phyloP scores from a whole-genome alignment of 2,329 filamentous ascomycete genomes.

The Apiospora malaysiana region DNA sequence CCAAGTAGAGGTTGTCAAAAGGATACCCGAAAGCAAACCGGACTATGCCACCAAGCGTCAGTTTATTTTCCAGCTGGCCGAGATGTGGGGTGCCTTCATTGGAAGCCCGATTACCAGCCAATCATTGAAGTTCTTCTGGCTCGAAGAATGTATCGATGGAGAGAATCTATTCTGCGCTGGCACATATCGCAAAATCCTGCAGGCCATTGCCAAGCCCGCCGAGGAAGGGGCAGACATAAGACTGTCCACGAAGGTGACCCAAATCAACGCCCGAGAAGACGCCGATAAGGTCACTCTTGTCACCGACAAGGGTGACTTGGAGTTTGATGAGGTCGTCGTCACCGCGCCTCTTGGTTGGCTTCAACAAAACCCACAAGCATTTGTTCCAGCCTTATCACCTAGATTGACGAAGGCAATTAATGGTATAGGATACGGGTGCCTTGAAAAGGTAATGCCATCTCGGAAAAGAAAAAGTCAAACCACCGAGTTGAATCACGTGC shows the following conservation, averaged over 20 bases:
- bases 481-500: not conserved
- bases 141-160: conserved; percentile 79
- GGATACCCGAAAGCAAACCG: conserved; percentile 52
- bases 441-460: conserved; percentile 67
- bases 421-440: conserved; percentile 71
- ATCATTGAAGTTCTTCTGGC: conserved; percentile 77
- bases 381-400: conserved; percentile 64
- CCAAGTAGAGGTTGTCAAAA: conserved; percentile 47
- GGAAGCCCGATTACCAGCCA: conserved; percentile 69
- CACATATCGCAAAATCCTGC: conserved; percentile 64
- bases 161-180: conserved; percentile 66
- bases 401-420: conserved; percentile 65
- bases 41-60: conserved; percentile 48
- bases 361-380: conserved; percentile 62
- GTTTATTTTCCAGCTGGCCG: conserved; percentile 58
- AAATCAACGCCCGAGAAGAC: conserved; percentile 44
- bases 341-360: conserved; percentile 74
- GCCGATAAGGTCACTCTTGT: conserved; percentile 49
- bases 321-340: conserved; percentile 72
- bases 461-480: conserved; percentile 39
- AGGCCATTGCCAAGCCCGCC: conserved; percentile 63
- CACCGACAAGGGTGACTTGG: conserved; percentile 49
- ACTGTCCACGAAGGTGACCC: conserved; percentile 53
- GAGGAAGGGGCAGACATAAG: conserved; percentile 60
- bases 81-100: conserved; percentile 75